Base-by-base conservation (phyloP, 2,329 filamentous ascomycete species). In the Trichoderma lentiforme region DNA sequence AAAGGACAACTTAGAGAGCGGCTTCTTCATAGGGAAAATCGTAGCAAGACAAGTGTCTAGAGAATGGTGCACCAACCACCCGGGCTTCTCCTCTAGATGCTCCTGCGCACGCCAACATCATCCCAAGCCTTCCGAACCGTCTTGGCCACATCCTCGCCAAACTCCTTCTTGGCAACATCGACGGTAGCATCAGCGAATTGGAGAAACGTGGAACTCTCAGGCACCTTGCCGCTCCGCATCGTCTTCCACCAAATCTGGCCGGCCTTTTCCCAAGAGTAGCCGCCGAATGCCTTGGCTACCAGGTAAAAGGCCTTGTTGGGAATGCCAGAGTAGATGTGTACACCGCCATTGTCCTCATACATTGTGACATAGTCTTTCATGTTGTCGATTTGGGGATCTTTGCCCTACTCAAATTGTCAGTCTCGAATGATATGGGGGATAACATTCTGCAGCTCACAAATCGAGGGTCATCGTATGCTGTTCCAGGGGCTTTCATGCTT, bases 281-380 rank as follows among this genome's bases (percentile, higher is more conserved):
- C 87, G 15, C 86, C 86, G 74, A 89, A 83, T 2, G 79, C 81
- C 5, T 81, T 77, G 2, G 85, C 79, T 12, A 79, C 82, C 11
- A 87, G 82, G 74, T 87, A 87, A 74, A 89, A 89, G 3, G 87
- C 87, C 73, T 83, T 83, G 79, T 89, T 89, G 3, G 87, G 87
- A 58, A 89, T 89, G 6, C 87, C 87, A 6, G 86, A 88, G 78
- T 84, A 87, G 63, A 86, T 79, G 77, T 89, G 87, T 3, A 88
- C 86, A 36, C 87, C 87, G 8, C 85, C 85, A 58, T 86, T 84
- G 76, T 88, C 86, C 8, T 84, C 81, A 4, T 72, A 77, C 3
- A 79, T 84, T 1, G 75, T 74, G 60, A 79, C 78, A 76, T 82
- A 87, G 39, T 82, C 75, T 28, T 79, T 80, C 82, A 87, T 86